phyloP scores from a whole-genome alignment of 2,329 filamentous ascomycete species.

The Thielaviopsis euricoi region DNA sequence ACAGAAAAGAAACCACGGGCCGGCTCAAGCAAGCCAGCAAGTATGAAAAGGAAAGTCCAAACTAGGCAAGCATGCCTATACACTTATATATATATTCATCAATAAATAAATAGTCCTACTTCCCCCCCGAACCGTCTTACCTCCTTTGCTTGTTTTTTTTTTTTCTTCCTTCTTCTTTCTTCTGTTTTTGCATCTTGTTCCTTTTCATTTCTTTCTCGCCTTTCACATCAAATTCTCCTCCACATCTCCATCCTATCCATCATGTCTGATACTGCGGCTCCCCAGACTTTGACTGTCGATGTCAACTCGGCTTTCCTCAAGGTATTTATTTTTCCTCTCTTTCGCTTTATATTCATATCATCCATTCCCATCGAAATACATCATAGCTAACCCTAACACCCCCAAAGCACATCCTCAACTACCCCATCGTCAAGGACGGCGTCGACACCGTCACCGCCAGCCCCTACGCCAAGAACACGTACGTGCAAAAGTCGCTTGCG shows the following conservation, averaged over 20 bases:
- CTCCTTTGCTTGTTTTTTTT: conserved; percentile 1
- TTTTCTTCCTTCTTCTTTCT: background rate
- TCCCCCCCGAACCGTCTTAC: too few relatives aligned
- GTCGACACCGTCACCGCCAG: conserved; percentile 29
- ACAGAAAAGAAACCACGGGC: too few relatives aligned
- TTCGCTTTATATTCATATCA: too few relatives aligned
- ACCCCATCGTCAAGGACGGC: conserved; percentile 67
- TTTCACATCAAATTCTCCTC: background rate
- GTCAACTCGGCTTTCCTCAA: conserved; percentile 33
- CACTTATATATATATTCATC: too few relatives aligned
- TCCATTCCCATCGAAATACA: too few relatives aligned
- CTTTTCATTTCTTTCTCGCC: background rate
- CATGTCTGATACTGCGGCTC: conserved; percentile 15
- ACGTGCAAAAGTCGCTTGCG: conserved; percentile 68
- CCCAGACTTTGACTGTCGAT: conserved; percentile 6
- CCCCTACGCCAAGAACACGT: conserved; percentile 65
- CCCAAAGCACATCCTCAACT: conserved; percentile 70
- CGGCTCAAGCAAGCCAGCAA: background rate
- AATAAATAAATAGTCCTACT: too few relatives aligned
- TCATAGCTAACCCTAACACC: conserved; percentile 12
- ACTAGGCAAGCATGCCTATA: too few relatives aligned
- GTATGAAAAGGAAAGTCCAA: too few relatives aligned
- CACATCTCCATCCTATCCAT: too few relatives aligned
- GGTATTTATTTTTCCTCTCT: too few relatives aligned
- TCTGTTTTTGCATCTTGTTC: background rate